Evolutionary conservation across 495 filamentous ascomycete species (phyloP), one percentile per base, ranked within the genome.

Genomic region (Pseudoneurospora amorphoporcata): DNA sequence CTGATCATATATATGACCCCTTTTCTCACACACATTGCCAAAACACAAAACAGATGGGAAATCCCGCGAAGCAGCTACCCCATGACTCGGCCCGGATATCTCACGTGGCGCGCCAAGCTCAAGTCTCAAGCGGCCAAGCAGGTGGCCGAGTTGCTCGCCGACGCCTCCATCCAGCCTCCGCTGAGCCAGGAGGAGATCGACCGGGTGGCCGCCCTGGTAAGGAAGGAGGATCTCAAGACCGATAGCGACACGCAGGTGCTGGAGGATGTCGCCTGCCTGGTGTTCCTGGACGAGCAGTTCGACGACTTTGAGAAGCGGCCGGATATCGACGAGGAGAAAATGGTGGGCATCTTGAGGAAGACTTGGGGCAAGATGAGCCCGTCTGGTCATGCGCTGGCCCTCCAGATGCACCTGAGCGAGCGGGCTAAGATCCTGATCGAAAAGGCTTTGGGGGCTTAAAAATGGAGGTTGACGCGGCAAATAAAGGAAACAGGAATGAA

Each of bases 201-300:
- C 73, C 81, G 88, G 72, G 87, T 92, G 4, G 88, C 84, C 0
- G 82, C 83, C 39, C 77, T 93, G 79, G 85, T 93, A 61, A 78
- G 88, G 68, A 92, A 93, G 81, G 90, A 92, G 73, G 85, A 86
- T 45, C 77, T 92, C 74, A 85, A 85, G 80, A 73, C 81, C 70
- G 89, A 92, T 73, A 81, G 84, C 41, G 91, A 94, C 78, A 87
- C 87, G 72, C 91, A 93, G 84, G 83, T 87, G 8, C 81, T 95
- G 73, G 92, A 95, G 81, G 92, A 95, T 82, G 91, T 93, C 71
- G 92, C 92, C 17, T 95, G 92, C 80, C 81, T 95, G 61, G 92
- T 95, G 41, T 95, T 95, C 79, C 78, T 95, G 76, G 92, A 94
- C 79, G 92, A 93, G 77, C 92, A 94, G 82, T 89, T 94, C 73